Percentiles rank a stretch among this genome's conserved stretches.
phyloP scores from a whole-genome alignment of 2,329 filamentous ascomycete species.

The Fusarium continuum region DNA sequence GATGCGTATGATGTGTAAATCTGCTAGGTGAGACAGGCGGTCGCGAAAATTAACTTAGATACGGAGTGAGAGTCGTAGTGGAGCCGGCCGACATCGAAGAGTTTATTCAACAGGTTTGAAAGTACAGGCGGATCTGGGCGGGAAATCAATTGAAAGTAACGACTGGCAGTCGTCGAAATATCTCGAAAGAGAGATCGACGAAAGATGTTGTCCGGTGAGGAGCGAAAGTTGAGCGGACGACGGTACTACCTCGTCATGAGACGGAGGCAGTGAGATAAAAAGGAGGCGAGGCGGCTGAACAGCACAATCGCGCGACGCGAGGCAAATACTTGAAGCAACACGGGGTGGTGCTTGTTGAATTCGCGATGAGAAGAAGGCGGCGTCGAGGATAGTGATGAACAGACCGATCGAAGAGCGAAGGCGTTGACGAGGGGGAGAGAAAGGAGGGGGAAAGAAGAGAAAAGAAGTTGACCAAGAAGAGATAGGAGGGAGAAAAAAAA shows the following conservation, averaged over 20 bases:
- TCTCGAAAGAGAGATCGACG: slow-evolving; percentile 40
- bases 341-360: slow-evolving; percentile 35
- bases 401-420: slow-evolving; percentile 42
- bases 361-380: slow-evolving; percentile 35
- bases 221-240: slow-evolving; percentile 26
- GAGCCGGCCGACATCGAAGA: slow-evolving; percentile 43
- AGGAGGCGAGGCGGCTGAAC: slow-evolving; percentile 20
- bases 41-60: slow-evolving; percentile 32
- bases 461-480: slow-evolving; percentile 41
- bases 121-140: slow-evolving; percentile 27
- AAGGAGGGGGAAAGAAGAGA: slow-evolving; percentile 37
- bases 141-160: slow-evolving; percentile 42
- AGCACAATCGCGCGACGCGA: slow-evolving; percentile 31
- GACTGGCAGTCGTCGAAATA: slow-evolving; percentile 45
- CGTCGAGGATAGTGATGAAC: slow-evolving; percentile 40
- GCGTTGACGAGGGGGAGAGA: slow-evolving; percentile 42
- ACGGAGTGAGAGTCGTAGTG: slow-evolving; percentile 39
- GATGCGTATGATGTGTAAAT: slow-evolving; percentile 19
- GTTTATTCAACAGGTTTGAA: slow-evolving; percentile 34
- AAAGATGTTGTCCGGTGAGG: slow-evolving; percentile 39
- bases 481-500: slow-evolving; percentile 39
- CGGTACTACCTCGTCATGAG: slow-evolving; percentile 39
- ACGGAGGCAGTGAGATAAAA: slow-evolving; percentile 35
- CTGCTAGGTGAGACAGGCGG: slow-evolving; percentile 6
- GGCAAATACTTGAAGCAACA: slow-evolving; percentile 35